Evolutionary conservation across 116 monocot species (phyloP).

Genomic region (Iris pallida): DNA sequence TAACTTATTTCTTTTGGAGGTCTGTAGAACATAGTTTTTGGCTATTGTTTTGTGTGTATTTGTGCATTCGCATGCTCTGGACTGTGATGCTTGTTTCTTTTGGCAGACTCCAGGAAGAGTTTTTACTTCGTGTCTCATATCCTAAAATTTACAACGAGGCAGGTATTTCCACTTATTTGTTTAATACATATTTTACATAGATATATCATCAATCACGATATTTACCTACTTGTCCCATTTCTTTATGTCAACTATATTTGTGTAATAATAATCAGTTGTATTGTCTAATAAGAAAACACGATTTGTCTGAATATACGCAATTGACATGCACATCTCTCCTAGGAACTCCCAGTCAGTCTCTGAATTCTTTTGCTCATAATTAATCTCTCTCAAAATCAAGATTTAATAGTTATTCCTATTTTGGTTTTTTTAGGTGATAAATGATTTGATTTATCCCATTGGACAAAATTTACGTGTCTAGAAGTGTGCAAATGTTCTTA

Average conservation of each 20-base stretch:
- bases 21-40: too few species aligned
- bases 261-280: too few species aligned
- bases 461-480: conserved; percentile 95
- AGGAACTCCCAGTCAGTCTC: too few species aligned
- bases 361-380: too few species aligned
- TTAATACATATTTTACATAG: too few species aligned
- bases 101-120: conserved; percentile 96
- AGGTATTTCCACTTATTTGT: too few species aligned
- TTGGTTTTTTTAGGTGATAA: conserved; percentile 73
- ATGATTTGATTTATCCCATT: conserved; percentile 96
- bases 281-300: neutral
- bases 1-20: too few species aligned
- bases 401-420: neutral
- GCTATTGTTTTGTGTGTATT: too few species aligned
- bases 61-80: too few species aligned
- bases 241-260: neutral
- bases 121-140: conserved; percentile 96
- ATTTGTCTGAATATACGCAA: neutral
- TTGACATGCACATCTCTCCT: neutral
- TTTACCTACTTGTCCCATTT: conserved; percentile 4
- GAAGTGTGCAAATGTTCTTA: conserved; percentile 84
- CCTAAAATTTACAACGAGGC: conserved; percentile 99
- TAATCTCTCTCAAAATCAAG: too few species aligned
- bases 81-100: too few species aligned
- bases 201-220: too few species aligned